Percentiles rank a stretch among this genome's conserved stretches.
phyloP scores from a whole-genome alignment of 495 filamentous ascomycete genomes.

The Penicillium parvum region DNA sequence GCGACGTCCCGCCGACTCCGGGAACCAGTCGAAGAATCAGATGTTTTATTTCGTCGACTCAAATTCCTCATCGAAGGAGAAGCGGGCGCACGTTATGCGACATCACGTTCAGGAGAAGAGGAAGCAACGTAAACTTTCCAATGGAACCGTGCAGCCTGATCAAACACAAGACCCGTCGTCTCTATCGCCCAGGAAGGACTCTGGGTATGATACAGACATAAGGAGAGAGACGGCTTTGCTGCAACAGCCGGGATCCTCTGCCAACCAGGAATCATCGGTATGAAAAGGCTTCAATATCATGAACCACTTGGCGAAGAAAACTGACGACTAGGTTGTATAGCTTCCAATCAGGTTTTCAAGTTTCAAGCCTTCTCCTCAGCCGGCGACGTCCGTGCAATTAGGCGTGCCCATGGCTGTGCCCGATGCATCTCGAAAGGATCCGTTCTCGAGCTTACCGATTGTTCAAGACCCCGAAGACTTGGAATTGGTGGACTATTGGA shows the following conservation, averaged over 20 bases:
- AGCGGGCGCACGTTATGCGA: slow-evolving; percentile 48
- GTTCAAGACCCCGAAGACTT: slow-evolving; percentile 19
- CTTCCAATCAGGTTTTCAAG: slow-evolving; percentile 17
- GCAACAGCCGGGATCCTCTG: slow-evolving; percentile 1
- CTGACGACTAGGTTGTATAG: slow-evolving; percentile 11
- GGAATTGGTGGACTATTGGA: slow-evolving; percentile 37
- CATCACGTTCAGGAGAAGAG: slow-evolving; percentile 46
- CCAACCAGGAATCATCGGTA: slow-evolving; percentile 19
- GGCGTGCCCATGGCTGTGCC: slow-evolving; percentile 27
- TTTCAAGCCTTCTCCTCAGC: slow-evolving; percentile 10
- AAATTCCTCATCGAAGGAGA: slow-evolving; percentile 42
- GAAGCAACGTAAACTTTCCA: slow-evolving; percentile 32
- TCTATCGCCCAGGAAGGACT: slow-evolving; percentile 20
- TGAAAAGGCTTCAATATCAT: not conserved
- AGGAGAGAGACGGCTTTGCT: slow-evolving; percentile 1
- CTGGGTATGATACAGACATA: slow-evolving; percentile 8
- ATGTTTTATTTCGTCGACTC: slow-evolving; percentile 45
- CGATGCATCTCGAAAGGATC: slow-evolving; percentile 33
- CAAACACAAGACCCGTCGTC: slow-evolving; percentile 19
- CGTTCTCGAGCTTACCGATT: slow-evolving; percentile 29
- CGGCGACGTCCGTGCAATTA: slow-evolving; percentile 6
- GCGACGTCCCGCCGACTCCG: slow-evolving; percentile 17
- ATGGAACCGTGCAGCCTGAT: slow-evolving; percentile 14
- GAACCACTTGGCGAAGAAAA: not conserved
- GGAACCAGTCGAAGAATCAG: slow-evolving; percentile 28